A percentile compares a stretch with the other conserved stretches of the same genome.
Evolutionary conservation across 495 filamentous ascomycete genomes (phyloP).

Genomic region (Trichoderma orchidacearum): DNA sequence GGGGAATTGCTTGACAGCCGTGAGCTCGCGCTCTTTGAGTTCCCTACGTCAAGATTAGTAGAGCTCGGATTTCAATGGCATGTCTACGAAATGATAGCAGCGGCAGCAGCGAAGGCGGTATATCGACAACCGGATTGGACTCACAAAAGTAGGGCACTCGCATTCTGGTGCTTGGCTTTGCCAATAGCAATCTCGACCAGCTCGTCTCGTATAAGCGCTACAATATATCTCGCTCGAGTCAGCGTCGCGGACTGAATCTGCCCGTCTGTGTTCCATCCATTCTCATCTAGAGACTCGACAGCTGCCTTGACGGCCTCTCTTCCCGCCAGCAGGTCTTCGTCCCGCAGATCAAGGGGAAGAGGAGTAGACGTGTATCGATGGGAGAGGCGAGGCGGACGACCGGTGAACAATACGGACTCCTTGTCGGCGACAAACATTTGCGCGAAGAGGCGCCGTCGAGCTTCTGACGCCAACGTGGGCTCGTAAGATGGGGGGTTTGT

Average conservation of each 20-base stretch:
- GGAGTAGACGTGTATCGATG: conserved; percentile 40
- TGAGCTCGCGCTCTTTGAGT: neutral
- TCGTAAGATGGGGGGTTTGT: neutral
- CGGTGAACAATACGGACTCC: neutral
- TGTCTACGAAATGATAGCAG: too few species aligned
- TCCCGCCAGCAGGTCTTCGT: conserved; percentile 14
- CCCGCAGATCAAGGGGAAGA: conserved; percentile 40
- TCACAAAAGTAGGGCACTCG: conserved; percentile 14
- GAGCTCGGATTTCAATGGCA: neutral
- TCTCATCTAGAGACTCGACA: conserved; percentile 30
- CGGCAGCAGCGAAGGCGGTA: too few species aligned
- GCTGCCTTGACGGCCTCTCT: neutral
- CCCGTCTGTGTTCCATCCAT: conserved; percentile 40
- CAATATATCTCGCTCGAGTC: conserved; percentile 33
- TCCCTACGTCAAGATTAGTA: neutral
- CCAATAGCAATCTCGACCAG: conserved; percentile 40
- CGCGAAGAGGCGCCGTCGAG: conserved; percentile 31
- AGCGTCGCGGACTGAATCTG: conserved; percentile 23
- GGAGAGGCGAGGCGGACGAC: conserved; percentile 39
- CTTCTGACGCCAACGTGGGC: conserved; percentile 3
- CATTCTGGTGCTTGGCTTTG: conserved; percentile 27
- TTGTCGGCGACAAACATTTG: conserved; percentile 31
- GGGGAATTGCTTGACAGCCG: conserved; percentile 10
- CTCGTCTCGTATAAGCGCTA: conserved; percentile 40
- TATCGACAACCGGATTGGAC: neutral